A percentile compares a stretch with the other conserved stretches of the same genome.
Evolutionary conservation across 73 alveolate species (phyloP).

Genomic region (Tetrahymena thermophila): DNA sequence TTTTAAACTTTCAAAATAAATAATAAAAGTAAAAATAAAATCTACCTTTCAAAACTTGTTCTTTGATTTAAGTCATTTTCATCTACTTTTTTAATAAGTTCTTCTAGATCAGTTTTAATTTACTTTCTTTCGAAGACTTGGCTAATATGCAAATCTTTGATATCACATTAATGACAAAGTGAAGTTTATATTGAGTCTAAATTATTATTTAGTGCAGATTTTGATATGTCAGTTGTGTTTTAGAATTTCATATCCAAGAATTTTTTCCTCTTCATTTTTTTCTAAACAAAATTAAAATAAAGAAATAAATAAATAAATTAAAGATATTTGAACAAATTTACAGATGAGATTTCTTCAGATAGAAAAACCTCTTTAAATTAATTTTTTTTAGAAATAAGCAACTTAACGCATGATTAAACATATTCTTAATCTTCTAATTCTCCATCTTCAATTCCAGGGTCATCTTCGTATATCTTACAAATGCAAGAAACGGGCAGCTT

Average conservation of each 20-base stretch:
- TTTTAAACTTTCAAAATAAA: background rate
- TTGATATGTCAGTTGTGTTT: background rate
- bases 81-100: background rate
- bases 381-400: background rate
- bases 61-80: background rate
- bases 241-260: background rate
- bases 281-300: background rate
- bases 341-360: background rate
- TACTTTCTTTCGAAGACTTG: background rate
- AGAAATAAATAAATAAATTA: background rate
- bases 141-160: background rate
- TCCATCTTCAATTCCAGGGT: background rate
- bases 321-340: background rate
- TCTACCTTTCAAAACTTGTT: constrained; percentile 5
- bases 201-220: background rate
- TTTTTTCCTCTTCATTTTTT: background rate
- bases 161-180: constrained; percentile 9
- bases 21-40: background rate
- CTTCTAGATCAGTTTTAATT: background rate
- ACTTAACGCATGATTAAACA: background rate
- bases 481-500: background rate
- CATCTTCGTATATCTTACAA: background rate
- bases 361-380: background rate
- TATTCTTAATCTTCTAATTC: background rate
- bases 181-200: background rate